Conservation (phyloP, 768 basidiomycete species). For the Hysterangium stoloniferum region DNA sequence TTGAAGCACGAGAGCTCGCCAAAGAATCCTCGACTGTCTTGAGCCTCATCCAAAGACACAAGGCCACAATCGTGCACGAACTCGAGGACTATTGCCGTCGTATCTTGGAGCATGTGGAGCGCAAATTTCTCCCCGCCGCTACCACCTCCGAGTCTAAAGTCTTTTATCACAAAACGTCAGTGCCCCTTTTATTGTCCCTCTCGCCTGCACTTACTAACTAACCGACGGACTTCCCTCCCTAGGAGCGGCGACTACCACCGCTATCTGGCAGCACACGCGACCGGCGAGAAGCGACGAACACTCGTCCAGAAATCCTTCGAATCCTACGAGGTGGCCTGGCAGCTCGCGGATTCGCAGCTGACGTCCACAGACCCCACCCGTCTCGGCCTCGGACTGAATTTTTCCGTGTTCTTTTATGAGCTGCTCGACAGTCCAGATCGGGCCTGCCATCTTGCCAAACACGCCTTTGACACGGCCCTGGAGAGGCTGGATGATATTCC, state of each 20-base stretch:
- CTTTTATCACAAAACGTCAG: slow-evolving; percentile 86
- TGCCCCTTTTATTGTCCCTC: slow-evolving; percentile 1
- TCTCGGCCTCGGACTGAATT: slow-evolving; percentile 83
- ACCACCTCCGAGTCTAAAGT: slow-evolving; percentile 75
- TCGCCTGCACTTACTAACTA: slow-evolving; percentile 3
- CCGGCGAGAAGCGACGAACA: slow-evolving; percentile 56
- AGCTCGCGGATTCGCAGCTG: slow-evolving; percentile 69
- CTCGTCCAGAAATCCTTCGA: slow-evolving; percentile 72
- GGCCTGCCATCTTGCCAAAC: slow-evolving; percentile 84
- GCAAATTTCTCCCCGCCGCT: slow-evolving; percentile 52
- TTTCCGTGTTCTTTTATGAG: slow-evolving; percentile 91
- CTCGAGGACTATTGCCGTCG: slow-evolving; percentile 73
- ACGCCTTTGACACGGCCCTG: slow-evolving; percentile 88
- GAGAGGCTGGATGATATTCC: slow-evolving; percentile 52
- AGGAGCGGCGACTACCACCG: slow-evolving; percentile 91
- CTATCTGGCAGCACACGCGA: slow-evolving; percentile 82
- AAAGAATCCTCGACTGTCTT: slow-evolving; percentile 47
- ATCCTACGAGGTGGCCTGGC: slow-evolving; percentile 80
- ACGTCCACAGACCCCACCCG: slow-evolving; percentile 79
- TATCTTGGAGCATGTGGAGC: slow-evolving; percentile 63
- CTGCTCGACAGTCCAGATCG: slow-evolving; percentile 78
- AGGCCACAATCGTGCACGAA: slow-evolving; percentile 69
- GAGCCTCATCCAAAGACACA: slow-evolving; percentile 61
- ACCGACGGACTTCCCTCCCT: slow-evolving; percentile 13
- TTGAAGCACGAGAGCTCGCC: slow-evolving; percentile 54